These are phyloP conservation scores for Tagetes patula DNA, from an alignment of 129 eudicot species.

Conservation along the genomic window DNA sequence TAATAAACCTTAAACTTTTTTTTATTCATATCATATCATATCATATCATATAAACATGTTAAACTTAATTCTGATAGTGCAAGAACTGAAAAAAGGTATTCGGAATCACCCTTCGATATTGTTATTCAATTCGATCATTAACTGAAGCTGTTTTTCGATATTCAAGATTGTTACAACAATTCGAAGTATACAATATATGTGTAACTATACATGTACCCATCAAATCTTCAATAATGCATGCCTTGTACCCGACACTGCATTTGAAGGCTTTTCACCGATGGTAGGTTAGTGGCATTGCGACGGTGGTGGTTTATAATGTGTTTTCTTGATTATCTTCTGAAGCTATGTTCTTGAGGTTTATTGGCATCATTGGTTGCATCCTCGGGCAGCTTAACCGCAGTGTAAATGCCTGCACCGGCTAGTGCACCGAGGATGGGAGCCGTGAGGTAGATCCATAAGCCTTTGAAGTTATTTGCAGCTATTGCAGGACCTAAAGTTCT, in stretches of 20 bases:
- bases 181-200: not conserved
- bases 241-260: not conserved
- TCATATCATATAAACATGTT: too few relatives aligned
- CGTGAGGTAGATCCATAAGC: slow-evolving; percentile 86
- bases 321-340: slow-evolving; percentile 49
- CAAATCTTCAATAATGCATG: slow-evolving; percentile 14
- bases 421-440: slow-evolving; percentile 92
- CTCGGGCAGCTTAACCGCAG: slow-evolving; percentile 78
- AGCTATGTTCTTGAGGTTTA: slow-evolving; percentile 58
- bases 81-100: not conserved
- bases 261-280: slow-evolving; percentile 4
- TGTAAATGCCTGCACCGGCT: slow-evolving; percentile 80
- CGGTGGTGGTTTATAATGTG: not conserved
- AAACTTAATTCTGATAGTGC: too few relatives aligned
- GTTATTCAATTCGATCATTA: slow-evolving; percentile 7
- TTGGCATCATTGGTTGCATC: slow-evolving; percentile 39
- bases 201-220: slow-evolving; percentile 19
- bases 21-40: too few relatives aligned
- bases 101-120: not conserved
- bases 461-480: slow-evolving; percentile 82
- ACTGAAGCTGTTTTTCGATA: slow-evolving; percentile 12
- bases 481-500: slow-evolving; percentile 91
- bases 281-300: not conserved
- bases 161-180: slow-evolving; percentile 26
- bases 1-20: too few relatives aligned